These are phyloP conservation scores for Ceriops zippeliana DNA, from an alignment of 345 rosid genomes.

Conservation along the genomic window DNA sequence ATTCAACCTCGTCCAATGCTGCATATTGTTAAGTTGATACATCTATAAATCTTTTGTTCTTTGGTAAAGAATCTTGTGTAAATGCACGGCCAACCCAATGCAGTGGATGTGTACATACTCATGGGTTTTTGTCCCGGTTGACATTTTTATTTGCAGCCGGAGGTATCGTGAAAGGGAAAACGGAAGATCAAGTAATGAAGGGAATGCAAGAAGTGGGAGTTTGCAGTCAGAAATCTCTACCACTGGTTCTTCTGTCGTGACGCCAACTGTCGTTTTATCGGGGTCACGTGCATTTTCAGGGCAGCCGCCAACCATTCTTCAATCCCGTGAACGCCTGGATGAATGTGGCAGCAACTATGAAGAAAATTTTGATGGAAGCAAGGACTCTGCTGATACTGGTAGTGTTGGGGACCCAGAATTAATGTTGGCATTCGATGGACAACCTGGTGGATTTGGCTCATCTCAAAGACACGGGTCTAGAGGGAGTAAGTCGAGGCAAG, in stretches of 20 bases:
- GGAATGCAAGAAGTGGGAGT: slow-evolving; percentile 40
- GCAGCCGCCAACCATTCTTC: slow-evolving; percentile 72
- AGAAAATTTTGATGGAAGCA: slow-evolving; percentile 71
- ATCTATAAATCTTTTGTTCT: too few species aligned
- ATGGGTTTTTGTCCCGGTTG: neutral
- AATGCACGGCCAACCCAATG: neutral
- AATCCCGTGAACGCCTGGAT: slow-evolving; percentile 66
- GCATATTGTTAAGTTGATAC: too few species aligned
- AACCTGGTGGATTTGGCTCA: slow-evolving; percentile 44
- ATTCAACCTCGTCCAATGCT: too few species aligned
- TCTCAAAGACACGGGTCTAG: slow-evolving; percentile 60
- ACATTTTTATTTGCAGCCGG: slow-evolving; percentile 37
- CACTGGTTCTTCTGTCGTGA: slow-evolving; percentile 34
- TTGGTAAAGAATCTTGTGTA: neutral
- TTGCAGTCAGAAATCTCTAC: slow-evolving; percentile 41
- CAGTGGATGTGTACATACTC: neutral
- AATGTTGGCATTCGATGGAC: slow-evolving; percentile 59
- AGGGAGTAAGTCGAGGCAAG: slow-evolving; percentile 68
- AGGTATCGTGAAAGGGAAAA: slow-evolving; percentile 77
- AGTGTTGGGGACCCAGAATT: slow-evolving; percentile 69
- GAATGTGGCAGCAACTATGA: slow-evolving; percentile 64
- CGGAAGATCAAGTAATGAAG: slow-evolving; percentile 55
- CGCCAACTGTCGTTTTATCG: slow-evolving; percentile 49
- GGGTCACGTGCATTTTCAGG: slow-evolving; percentile 59
- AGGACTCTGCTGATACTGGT: slow-evolving; percentile 68